Percentiles rank a stretch among this genome's conserved stretches.
Evolutionary conservation across 306 rosid species (phyloP).

Genomic region (Datisca glomerata): DNA sequence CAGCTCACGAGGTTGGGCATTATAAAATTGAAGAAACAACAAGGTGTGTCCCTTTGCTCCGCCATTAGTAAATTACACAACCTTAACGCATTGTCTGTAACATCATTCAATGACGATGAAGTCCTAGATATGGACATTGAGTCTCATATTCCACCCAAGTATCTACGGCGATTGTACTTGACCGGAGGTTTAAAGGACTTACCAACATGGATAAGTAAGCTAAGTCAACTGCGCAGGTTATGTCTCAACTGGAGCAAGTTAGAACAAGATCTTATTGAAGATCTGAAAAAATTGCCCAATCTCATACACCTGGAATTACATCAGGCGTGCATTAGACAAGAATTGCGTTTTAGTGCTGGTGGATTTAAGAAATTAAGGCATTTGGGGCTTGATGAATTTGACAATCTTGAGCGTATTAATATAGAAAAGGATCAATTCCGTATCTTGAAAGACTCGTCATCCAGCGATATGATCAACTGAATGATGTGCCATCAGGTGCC

Average conservation of each 20-base stretch:
- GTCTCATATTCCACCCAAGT: conserved; percentile 3
- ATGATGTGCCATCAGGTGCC: conserved; percentile 15
- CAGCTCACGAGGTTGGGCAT: conserved; percentile 26
- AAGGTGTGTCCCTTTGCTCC: conserved; percentile 16
- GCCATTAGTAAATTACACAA: conserved; percentile 13
- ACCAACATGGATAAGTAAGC: conserved; percentile 24
- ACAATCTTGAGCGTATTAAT: conserved; percentile 4
- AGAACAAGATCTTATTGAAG: conserved; percentile 20
- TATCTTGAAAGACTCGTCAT: conserved; percentile 12
- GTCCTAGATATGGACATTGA: too few species aligned
- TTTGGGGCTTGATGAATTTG: conserved; percentile 15
- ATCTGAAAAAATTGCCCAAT: conserved; percentile 17
- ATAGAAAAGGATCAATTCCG: conserved; percentile 15
- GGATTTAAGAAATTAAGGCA: conserved; percentile 15
- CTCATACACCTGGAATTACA: conserved; percentile 20
- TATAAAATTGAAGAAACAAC: conserved; percentile 11
- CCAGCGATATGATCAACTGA: conserved; percentile 10
- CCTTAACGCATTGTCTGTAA: conserved; percentile 15
- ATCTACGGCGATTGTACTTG: conserved; percentile 23
- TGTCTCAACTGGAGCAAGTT: conserved; percentile 17
- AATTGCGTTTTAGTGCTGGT: conserved; percentile 10
- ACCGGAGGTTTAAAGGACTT: conserved; percentile 16
- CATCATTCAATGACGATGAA: conserved; percentile 6
- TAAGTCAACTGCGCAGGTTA: conserved; percentile 9
- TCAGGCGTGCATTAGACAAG: conserved; percentile 14